Evolutionary conservation across 192 early-diverging fungal species (phyloP).

Genomic region (Coemansia sp.): DNA sequence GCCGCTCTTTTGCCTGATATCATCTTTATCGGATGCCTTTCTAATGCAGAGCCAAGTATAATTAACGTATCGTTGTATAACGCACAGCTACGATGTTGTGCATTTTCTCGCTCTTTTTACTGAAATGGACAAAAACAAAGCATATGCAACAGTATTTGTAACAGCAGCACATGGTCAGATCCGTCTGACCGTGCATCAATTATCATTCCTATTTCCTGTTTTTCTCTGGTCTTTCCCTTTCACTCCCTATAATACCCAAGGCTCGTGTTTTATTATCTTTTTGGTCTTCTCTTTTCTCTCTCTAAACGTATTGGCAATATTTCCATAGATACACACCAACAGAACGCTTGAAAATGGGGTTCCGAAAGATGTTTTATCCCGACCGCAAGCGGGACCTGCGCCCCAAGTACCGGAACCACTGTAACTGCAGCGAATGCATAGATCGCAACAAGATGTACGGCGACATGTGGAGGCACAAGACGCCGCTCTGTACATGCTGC

Average conservation of each 20-base stretch:
- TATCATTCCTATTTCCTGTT: neutral
- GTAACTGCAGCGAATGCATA: slow-evolving; percentile 41
- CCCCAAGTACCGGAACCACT: slow-evolving; percentile 42
- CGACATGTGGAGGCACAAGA: slow-evolving; percentile 39
- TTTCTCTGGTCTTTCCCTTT: neutral
- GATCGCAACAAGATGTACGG: slow-evolving; percentile 27
- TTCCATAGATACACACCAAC: neutral
- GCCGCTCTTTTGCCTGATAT: neutral
- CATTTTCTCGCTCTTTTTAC: too few relatives aligned
- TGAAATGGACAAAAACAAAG: too few relatives aligned
- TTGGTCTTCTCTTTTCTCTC: too few relatives aligned
- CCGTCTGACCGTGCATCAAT: neutral
- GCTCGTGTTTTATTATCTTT: neutral
- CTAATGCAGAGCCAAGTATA: neutral
- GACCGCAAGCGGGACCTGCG: slow-evolving; percentile 27
- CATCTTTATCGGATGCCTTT: neutral
- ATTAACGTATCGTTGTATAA: neutral
- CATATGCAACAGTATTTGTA: neutral
- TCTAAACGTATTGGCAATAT: neutral
- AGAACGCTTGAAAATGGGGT: slow-evolving; percentile 23
- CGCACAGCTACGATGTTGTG: neutral
- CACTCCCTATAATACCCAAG: neutral
- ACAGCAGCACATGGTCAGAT: neutral
- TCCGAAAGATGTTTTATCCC: slow-evolving; percentile 40
- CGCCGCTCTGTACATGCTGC: slow-evolving; percentile 48